Evolutionary conservation across 2,329 filamentous ascomycete species (phyloP).

Genomic region (Fusarium torulosum): DNA sequence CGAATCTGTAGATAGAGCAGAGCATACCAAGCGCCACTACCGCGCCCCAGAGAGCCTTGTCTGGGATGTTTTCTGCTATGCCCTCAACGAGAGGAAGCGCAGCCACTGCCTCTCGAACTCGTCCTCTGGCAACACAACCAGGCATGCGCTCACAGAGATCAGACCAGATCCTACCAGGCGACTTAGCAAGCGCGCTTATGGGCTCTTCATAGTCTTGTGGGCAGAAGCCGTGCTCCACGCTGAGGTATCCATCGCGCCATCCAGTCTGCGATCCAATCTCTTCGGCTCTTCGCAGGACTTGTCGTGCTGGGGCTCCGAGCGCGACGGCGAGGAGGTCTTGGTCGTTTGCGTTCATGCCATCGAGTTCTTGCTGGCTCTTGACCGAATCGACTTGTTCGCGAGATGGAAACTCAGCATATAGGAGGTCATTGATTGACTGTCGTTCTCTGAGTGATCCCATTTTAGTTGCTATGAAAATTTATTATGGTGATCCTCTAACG

Average conservation of each 20-base stretch:
- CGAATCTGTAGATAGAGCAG: slow-evolving; percentile 66
- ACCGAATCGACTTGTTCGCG: slow-evolving; percentile 55
- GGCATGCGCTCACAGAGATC: slow-evolving; percentile 67
- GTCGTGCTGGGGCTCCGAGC: slow-evolving; percentile 65
- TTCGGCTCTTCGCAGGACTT: slow-evolving; percentile 66
- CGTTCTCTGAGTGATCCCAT: slow-evolving; percentile 51
- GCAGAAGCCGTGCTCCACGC: slow-evolving; percentile 64
- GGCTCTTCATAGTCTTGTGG: slow-evolving; percentile 64
- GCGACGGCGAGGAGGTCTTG: slow-evolving; percentile 64
- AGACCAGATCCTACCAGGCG: slow-evolving; percentile 66
- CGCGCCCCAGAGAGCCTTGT: slow-evolving; percentile 66
- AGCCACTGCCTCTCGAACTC: slow-evolving; percentile 63
- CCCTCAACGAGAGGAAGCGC: slow-evolving; percentile 63
- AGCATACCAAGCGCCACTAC: slow-evolving; percentile 65
- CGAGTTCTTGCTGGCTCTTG: slow-evolving; percentile 57
- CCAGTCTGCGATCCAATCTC: slow-evolving; percentile 64
- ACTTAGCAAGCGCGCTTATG: slow-evolving; percentile 58
- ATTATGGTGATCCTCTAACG: too few species aligned
- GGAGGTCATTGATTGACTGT: slow-evolving; percentile 62
- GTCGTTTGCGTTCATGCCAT: slow-evolving; percentile 61
- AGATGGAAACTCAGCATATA: slow-evolving; percentile 60
- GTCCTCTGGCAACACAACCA: slow-evolving; percentile 62
- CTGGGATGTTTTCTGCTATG: slow-evolving; percentile 63
- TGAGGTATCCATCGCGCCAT: slow-evolving; percentile 59
- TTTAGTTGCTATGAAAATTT: not conserved